Percentiles rank a stretch among this genome's conserved stretches.
Conservation (phyloP, 176 grass and related monocot genomes). For the Tillandsia leiboldiana region DNA sequence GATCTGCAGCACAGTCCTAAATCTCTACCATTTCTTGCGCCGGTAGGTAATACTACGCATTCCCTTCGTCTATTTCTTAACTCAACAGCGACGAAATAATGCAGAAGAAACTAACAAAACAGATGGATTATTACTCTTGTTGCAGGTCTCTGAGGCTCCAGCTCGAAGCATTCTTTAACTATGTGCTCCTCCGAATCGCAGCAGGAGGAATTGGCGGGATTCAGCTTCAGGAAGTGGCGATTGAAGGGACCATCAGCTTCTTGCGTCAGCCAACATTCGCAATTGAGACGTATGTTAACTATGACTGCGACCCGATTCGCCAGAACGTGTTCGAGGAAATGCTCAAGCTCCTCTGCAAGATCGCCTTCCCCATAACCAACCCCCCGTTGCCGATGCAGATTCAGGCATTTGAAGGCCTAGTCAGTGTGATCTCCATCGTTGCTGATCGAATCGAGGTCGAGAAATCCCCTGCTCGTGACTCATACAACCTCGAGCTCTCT, state of each 20-base stretch:
- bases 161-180: conserved; percentile 82
- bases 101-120: not conserved
- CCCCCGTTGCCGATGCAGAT: conserved; percentile 52
- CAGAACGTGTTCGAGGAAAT: conserved; percentile 75
- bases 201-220: conserved; percentile 30
- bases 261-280: conserved; percentile 78
- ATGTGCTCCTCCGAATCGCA: conserved; percentile 51
- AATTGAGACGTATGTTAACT: conserved; percentile 92
- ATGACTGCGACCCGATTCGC: conserved; percentile 80
- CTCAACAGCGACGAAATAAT: not conserved
- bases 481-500: conserved; percentile 46
- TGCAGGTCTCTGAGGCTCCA: conserved; percentile 74
- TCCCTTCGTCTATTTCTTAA: not conserved
- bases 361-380: conserved; percentile 45
- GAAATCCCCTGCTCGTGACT: conserved; percentile 19
- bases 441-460: conserved; percentile 75
- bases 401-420: conserved; percentile 81
- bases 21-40: conserved; percentile 83
- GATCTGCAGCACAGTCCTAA: conserved; percentile 87
- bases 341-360: conserved; percentile 70
- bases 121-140: not conserved
- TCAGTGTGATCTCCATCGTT: conserved; percentile 76
- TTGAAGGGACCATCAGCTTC: conserved; percentile 77
- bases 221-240: conserved; percentile 78
- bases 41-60: conserved; percentile 20